Evolutionary conservation across 192 early-diverging fungal species (phyloP), one percentile per base, ranked within the genome.

Genomic region (Paraglomus brasilianum): DNA sequence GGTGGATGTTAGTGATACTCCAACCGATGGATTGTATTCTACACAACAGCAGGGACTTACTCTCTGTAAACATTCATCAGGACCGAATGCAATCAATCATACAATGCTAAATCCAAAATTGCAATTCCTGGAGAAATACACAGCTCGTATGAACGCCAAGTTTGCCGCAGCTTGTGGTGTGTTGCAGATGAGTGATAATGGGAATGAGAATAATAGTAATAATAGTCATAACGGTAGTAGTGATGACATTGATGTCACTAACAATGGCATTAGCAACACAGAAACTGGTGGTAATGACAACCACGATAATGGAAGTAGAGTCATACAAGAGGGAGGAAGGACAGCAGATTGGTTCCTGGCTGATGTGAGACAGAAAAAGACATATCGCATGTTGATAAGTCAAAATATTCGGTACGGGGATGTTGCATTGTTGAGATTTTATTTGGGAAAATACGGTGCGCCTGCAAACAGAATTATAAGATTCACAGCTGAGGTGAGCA

Each of bases 341-440:
- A 74, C 72, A 24, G 68, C 74, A 24, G 75, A 77, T 63, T 80
- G 78, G 78, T 47, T 66, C 9, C 53, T 74, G 13, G 58, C 71
- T 11, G 78, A 80, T 50, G 72, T 80, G 24, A 69, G 72, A 49
- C 45, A 71, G 9, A 80, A 80, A 69, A 80, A 80, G 58, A 80
- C 78, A 0, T 80, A 80, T 8, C 75, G 74, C 44, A 47, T 80
- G 53, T 76, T 80, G 75, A 80, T 80, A 46, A 75, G 70, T 62
- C 78, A 80, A 58, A 80, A 80, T 21, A 73, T 76, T 57, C 74
- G 72, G 53, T 74, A 75, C 2, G 78, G 78, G 1, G 78, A 80
- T 45, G 74, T 76, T 22, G 73, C 68, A 15, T 45, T 80, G 17
- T 75, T 80, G 17, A 53, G 69, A 41, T 80, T 80, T 75, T 80